Conservation (phyloP, 306 rosid species). For the Hippophae rhamnoides region DNA sequence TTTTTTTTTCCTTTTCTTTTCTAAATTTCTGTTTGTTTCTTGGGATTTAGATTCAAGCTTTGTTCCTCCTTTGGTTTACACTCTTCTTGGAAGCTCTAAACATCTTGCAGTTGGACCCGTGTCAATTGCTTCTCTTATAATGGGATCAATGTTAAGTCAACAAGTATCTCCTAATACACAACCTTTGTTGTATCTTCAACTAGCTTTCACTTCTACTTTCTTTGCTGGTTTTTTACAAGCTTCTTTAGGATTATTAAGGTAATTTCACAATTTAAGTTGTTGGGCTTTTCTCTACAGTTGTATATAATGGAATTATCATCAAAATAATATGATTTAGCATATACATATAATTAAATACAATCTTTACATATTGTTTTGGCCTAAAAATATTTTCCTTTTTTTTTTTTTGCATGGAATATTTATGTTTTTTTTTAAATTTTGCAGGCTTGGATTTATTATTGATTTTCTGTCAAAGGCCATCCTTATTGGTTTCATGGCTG, state of each 20-base stretch:
- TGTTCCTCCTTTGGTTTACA: constrained; percentile 90
- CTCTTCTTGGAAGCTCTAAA: constrained; percentile 89
- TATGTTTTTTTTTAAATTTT: neutral
- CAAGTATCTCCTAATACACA: constrained; percentile 69
- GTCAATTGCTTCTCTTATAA: constrained; percentile 82
- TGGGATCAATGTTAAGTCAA: constrained; percentile 77
- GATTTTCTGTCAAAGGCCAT: constrained; percentile 90
- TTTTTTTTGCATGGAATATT: neutral
- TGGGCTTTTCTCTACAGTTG: too few species aligned
- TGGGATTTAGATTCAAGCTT: constrained; percentile 76
- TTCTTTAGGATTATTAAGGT: constrained; percentile 83
- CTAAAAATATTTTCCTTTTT: neutral
- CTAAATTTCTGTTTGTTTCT: neutral
- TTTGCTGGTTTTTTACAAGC: constrained; percentile 88
- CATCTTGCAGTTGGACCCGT: constrained; percentile 98
- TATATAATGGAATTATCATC: too few species aligned
- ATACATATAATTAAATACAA: too few species aligned
- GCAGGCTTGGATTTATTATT: constrained; percentile 86
- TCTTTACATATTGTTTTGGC: too few species aligned
- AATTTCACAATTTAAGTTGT: neutral
- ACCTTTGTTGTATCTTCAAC: constrained; percentile 62
- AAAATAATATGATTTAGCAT: too few species aligned
- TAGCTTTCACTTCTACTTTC: constrained; percentile 75
- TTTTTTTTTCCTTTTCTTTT: too few species aligned
- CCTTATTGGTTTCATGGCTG: constrained; percentile 91